A percentile compares a stretch with the other conserved stretches of the same genome.
Evolutionary conservation across 257 asterid genomes (phyloP).

Genomic region (Solanum appendiculatum): DNA sequence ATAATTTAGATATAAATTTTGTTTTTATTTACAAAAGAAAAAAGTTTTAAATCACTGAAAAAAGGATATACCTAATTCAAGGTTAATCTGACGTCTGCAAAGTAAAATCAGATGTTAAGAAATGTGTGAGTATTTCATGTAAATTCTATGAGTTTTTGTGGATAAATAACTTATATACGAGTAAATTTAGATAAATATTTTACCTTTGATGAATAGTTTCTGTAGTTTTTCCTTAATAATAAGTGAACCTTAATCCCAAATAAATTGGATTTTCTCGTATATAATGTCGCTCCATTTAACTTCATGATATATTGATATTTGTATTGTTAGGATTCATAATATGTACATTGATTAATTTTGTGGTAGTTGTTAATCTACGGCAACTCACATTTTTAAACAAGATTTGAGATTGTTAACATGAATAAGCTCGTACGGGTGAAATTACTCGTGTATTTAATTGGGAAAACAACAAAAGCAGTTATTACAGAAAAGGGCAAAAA

Average conservation of each 20-base stretch:
- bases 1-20: background rate
- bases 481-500: background rate
- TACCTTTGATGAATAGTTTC: background rate
- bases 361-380: background rate
- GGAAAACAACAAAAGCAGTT: background rate
- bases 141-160: background rate
- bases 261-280: background rate
- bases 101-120: too few relatives aligned
- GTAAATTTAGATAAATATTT: background rate
- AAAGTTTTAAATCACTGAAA: background rate
- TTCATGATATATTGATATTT: background rate
- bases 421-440: rapidly evolving
- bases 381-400: background rate
- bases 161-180: background rate
- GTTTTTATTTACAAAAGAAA: background rate
- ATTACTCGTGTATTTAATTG: background rate
- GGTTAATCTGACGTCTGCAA: too few relatives aligned
- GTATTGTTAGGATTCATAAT: background rate
- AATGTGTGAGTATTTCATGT: background rate
- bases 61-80: too few relatives aligned
- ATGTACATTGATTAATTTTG: background rate
- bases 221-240: background rate
- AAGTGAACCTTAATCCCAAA: background rate
- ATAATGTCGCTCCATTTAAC: background rate
- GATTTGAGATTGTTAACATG: background rate